Base-by-base conservation (phyloP, 2,329 filamentous ascomycete species). In the Penicillium sp. region DNA sequence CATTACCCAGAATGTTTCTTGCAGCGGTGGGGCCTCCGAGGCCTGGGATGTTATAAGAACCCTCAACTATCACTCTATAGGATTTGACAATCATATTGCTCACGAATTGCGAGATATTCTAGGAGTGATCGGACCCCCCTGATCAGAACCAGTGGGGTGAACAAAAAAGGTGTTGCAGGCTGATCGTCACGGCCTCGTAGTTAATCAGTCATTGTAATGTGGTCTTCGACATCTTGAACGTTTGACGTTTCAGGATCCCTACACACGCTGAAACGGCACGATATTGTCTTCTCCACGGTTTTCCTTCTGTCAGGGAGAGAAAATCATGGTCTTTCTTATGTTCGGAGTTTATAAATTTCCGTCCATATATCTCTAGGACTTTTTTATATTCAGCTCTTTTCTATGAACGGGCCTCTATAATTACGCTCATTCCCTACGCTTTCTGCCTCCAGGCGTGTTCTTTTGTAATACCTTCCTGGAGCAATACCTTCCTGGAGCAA, bases 401-500 rank as follows among this genome's bases (percentile, higher is more conserved):
- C 31, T 33, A 18, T 33, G 18, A 33, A 33, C 16, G 31, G 31
- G 18, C 31, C 29, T 31, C 17, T 17, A 33, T 33, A 33, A 33
- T 27, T 27, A 27, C 25, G 25, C 25, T 27, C 25, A 27, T 27
- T 27, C 25, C 25, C 25, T 27, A 27, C 25, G 25, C 25, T 27
- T 27, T 27, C 25, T 27, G 25, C 25, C 25, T 27, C 25, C 25
- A 27, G 25, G 25, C 25, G 25, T n/a, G 25, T 27, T 27, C 31
- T 19, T 19, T 19, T 33, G 18, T 33, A 33, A 19, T 19, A 7
- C 31, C 11, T 19, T 33, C 31, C 31, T 33, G 16, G 15, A 33
- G 16, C 31, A n/a, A n/a, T n/a, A n/a, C n/a, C n/a, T n/a, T n/a
- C n/a, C n/a, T n/a, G n/a, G n/a, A n/a, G n/a, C n/a, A 33, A 33